Evolutionary conservation across 495 filamentous ascomycete genomes (phyloP), one percentile per base, ranked within the genome.

Genomic region (Lasiosphaeriaceae sp.): DNA sequence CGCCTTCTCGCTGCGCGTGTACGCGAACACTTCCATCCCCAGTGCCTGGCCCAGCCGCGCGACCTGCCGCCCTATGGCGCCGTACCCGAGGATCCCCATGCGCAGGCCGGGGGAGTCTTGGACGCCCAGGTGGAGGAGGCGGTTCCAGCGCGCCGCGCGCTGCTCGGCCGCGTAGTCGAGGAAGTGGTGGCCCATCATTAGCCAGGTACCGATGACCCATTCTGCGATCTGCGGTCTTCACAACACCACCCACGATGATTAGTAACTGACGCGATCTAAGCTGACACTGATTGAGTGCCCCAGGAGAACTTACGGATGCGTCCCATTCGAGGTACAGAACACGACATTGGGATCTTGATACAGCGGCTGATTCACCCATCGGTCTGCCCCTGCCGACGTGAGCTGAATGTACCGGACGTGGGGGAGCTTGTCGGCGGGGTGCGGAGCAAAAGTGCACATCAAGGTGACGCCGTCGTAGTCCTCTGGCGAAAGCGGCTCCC

Each of bases 11-110:
- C 78, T 79, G 2, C 87, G 88, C 1, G 90, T 95, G 74, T 89
- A 92, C 11, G 90, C 91, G 58, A 91, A 78, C 17, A 96, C 84
- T 23, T 85, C 80, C 85, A 91, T 92, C 2, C 91, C 91, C 58
- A 94, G 68, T 4, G 87, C 87, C 3, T 80, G 77, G 3, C 81
- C 83, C 1, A 94, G 77, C 16, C 86, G 80, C 20, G 81, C 90
- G 50, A 84, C 80, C 55, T 93, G 90, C 20, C 90, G 76, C 1
- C 90, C 90, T 56, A 72, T 77, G 16, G 71, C 66, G 41, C 74
- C 74, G 50, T 77, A 77, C 1, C 74, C 74, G 20, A 77, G 51
- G 22, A 77, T 67, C 35, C 74, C 74, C 71, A 76, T 69, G 37
- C 70, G 66, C 24, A 63, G 59, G 2, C 66, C 64, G 2, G 67